Conservation (phyloP, 176 grass and related monocot species). For the Eremochloa ophiuroides region DNA sequence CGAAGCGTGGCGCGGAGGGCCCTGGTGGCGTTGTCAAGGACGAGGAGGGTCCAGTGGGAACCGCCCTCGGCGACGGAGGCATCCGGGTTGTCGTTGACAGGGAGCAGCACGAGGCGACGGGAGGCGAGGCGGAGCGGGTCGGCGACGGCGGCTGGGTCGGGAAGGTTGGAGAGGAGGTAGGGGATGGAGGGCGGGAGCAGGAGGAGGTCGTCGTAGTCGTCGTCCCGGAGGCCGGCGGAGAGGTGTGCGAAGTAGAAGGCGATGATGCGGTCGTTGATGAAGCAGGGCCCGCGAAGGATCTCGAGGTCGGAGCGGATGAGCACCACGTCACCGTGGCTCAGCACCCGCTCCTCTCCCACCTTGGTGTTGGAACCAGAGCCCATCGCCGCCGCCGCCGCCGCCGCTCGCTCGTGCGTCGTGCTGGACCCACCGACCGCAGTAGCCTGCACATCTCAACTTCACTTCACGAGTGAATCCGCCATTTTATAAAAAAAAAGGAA, state of each 20-base stretch:
- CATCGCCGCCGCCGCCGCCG: neutral
- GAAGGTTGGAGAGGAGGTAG: conserved; percentile 70
- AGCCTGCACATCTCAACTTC: too few relatives aligned
- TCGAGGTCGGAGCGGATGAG: conserved; percentile 59
- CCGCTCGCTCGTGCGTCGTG: too few relatives aligned
- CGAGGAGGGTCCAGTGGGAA: conserved; percentile 64
- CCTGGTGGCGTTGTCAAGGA: conserved; percentile 30
- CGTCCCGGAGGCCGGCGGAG: conserved; percentile 2
- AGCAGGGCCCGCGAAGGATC: conserved; percentile 48
- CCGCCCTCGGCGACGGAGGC: conserved; percentile 47
- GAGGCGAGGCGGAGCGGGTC: conserved; percentile 46
- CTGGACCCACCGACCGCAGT: too few relatives aligned
- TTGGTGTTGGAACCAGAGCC: neutral
- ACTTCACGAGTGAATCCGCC: too few relatives aligned
- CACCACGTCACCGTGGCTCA: conserved; percentile 60
- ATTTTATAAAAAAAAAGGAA: too few relatives aligned
- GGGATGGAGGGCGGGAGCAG: conserved; percentile 64
- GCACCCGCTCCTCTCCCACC: conserved; percentile 38
- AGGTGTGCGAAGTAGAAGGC: conserved; percentile 66
- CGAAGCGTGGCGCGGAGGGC: conserved; percentile 38
- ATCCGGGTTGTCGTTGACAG: conserved; percentile 65
- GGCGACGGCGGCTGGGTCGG: conserved; percentile 24
- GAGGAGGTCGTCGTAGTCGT: conserved; percentile 34
- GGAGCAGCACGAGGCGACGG: conserved; percentile 55
- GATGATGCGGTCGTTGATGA: conserved; percentile 80